Evolutionary conservation across 192 early-diverging fungal genomes (phyloP).

Genomic region (Coemansia sp.): DNA sequence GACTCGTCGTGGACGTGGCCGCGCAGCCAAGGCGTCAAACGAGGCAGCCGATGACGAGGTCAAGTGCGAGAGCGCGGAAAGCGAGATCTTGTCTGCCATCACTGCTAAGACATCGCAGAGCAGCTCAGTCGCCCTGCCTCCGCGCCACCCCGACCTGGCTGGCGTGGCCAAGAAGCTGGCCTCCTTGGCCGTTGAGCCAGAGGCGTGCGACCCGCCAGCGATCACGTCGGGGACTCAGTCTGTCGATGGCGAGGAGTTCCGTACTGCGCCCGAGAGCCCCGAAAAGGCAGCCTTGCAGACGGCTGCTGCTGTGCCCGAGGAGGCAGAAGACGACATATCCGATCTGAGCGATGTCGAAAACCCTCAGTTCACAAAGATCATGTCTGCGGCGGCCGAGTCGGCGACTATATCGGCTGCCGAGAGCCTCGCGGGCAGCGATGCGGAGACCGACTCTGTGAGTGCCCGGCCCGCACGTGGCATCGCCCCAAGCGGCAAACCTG

Average conservation of each 20-base stretch:
- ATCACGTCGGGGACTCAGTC: constrained; percentile 14
- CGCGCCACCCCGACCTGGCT: constrained; percentile 28
- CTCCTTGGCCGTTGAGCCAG: constrained; percentile 9
- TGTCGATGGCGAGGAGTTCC: constrained; percentile 20
- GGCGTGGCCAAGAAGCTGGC: constrained; percentile 24
- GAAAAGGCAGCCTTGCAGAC: constrained; percentile 8
- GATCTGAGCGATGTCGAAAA: constrained; percentile 53
- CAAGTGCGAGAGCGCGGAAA: not conserved
- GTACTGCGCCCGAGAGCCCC: constrained; percentile 35
- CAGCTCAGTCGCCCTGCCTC: constrained; percentile 10
- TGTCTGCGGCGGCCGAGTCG: constrained; percentile 38
- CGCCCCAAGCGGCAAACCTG: not conserved
- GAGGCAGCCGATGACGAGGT: not conserved
- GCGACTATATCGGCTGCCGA: constrained; percentile 33
- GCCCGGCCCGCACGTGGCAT: not conserved
- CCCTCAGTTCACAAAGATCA: constrained; percentile 47
- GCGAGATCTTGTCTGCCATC: not conserved
- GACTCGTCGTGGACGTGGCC: not conserved
- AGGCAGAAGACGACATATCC: constrained; percentile 33
- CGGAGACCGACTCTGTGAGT: not conserved
- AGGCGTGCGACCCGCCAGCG: not conserved
- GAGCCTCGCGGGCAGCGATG: constrained; percentile 28
- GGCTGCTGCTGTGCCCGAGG: not conserved
- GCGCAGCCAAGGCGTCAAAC: not conserved
- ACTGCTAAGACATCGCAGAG: not conserved